Conservation (phyloP, 208 protist genomes). For the Acanthamoeba triangularis region DNA sequence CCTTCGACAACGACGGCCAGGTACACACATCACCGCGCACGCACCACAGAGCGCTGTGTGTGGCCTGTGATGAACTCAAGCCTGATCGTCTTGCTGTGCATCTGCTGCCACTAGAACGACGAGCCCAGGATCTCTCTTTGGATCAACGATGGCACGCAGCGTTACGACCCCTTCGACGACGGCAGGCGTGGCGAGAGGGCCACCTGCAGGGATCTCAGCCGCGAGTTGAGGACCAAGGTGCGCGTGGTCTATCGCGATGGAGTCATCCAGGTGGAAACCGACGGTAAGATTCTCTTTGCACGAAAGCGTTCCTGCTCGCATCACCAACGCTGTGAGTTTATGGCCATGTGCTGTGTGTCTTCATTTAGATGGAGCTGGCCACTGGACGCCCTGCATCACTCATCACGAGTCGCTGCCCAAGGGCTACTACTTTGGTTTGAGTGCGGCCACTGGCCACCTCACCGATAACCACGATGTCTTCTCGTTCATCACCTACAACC, state of each 20-base stretch:
- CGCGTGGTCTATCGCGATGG: conserved; percentile 32
- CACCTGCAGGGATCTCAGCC: neutral
- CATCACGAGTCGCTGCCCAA: conserved; percentile 77
- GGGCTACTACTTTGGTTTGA: conserved; percentile 69
- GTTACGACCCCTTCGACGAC: conserved; percentile 11
- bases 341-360: neutral
- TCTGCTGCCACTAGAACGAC: conserved; percentile 44
- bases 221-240: neutral
- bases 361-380: conserved; percentile 41
- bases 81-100: neutral
- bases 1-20: conserved; percentile 89
- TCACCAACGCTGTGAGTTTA: neutral
- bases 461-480: conserved; percentile 86
- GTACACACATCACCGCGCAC: conserved; percentile 58
- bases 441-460: neutral
- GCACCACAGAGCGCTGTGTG: neutral
- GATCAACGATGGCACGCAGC: conserved; percentile 40
- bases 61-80: neutral
- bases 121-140: conserved; percentile 40
- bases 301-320: neutral
- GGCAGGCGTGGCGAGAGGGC: conserved; percentile 29
- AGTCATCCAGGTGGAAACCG: conserved; percentile 26
- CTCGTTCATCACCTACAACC: conserved; percentile 76
- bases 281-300: neutral
- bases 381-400: conserved; percentile 71